phyloP scores from a whole-genome alignment of 1,284 basidiomycete species.

The Wallemia mellicola region DNA sequence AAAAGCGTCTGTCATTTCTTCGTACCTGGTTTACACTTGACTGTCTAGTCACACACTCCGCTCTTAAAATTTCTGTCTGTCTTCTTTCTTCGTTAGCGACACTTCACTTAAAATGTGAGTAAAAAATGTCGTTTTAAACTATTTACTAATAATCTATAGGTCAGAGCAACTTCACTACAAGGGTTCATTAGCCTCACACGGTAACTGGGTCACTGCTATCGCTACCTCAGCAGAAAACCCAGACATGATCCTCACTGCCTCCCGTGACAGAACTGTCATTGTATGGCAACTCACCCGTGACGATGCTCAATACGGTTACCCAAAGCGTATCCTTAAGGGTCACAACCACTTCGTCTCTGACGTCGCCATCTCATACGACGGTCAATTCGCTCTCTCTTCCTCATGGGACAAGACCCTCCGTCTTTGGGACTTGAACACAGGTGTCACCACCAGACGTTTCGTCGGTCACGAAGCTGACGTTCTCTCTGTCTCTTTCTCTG shows the following conservation, averaged over 20 bases:
- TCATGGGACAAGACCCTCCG: constrained; percentile 99
- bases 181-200: constrained; percentile 77
- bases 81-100: background rate
- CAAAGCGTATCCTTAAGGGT: constrained; percentile 88
- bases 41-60: background rate
- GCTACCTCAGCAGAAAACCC: constrained; percentile 90
- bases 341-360: constrained; percentile 99
- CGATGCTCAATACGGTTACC: constrained; percentile 62
- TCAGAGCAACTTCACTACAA: constrained; percentile 67
- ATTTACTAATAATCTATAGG: constrained; percentile 20
- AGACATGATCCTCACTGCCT: constrained; percentile 87
- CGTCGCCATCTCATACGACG: constrained; percentile 76
- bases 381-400: constrained; percentile 94
- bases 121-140: background rate
- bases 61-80: background rate
- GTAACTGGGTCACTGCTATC: constrained; percentile 86
- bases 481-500: constrained; percentile 86
- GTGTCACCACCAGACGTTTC: constrained; percentile 76
- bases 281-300: constrained; percentile 97
- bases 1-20: background rate
- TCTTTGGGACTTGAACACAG: constrained; percentile 95
- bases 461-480: constrained; percentile 97
- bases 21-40: background rate
- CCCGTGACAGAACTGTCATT: constrained; percentile 98
- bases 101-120: background rate